phyloP scores from a whole-genome alignment of 805 yeast genomes.

The Kodamaea laetipori region DNA sequence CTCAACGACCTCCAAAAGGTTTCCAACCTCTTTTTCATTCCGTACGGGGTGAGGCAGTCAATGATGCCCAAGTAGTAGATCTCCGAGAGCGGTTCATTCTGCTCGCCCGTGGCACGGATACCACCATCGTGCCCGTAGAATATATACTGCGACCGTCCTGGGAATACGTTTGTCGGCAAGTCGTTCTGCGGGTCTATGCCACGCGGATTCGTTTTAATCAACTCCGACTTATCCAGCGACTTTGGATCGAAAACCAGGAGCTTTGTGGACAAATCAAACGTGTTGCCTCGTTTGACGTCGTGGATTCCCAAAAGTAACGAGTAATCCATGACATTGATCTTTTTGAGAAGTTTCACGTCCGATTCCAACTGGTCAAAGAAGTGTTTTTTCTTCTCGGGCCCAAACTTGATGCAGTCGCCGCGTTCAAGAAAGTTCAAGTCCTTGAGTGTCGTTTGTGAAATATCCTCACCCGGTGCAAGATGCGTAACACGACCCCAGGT shows the following conservation, averaged over 20 bases:
- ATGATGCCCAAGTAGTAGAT: slow-evolving; percentile 91
- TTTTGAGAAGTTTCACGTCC: slow-evolving; percentile 73
- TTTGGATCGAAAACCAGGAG: slow-evolving; percentile 48
- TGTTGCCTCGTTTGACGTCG: slow-evolving; percentile 63
- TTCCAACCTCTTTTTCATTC: slow-evolving; percentile 73
- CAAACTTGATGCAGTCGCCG: slow-evolving; percentile 66
- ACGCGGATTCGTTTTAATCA: slow-evolving; percentile 50
- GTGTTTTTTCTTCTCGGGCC: slow-evolving; percentile 62
- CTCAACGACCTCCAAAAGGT: slow-evolving; percentile 80
- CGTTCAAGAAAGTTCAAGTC: slow-evolving; percentile 86
- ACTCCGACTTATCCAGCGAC: slow-evolving; percentile 37
- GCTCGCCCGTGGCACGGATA: slow-evolving; percentile 66
- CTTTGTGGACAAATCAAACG: slow-evolving; percentile 35
- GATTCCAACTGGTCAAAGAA: slow-evolving; percentile 69
- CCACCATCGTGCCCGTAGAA: slow-evolving; percentile 88
- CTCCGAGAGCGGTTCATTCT: slow-evolving; percentile 60
- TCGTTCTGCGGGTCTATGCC: slow-evolving; percentile 43
- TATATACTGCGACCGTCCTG: slow-evolving; percentile 51
- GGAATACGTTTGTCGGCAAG: slow-evolving; percentile 46
- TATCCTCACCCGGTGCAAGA: slow-evolving; percentile 29
- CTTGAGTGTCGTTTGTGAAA: slow-evolving; percentile 59
- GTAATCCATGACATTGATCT: slow-evolving; percentile 92
- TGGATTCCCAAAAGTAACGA: slow-evolving; percentile 87
- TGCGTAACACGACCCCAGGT: slow-evolving; percentile 74
- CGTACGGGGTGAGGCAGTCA: slow-evolving; percentile 86